These are phyloP conservation scores for Polygonum maritimum DNA, from an alignment of 148 eudicot genomes.

Conservation along the genomic window DNA sequence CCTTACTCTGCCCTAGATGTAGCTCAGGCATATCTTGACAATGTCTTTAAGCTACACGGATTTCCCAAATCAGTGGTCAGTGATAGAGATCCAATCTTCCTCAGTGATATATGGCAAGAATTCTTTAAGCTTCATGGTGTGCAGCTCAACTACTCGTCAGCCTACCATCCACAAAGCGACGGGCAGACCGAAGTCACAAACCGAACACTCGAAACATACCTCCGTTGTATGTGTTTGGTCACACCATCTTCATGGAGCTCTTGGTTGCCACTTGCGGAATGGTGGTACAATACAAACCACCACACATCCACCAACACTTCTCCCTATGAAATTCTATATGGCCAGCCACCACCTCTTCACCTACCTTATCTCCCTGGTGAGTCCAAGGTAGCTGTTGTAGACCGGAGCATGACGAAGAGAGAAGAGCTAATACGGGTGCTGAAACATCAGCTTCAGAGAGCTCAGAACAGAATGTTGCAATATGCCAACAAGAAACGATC, in stretches of 20 bases:
- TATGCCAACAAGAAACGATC: background rate
- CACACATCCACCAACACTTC: background rate
- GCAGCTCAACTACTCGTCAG: background rate
- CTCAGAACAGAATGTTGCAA: background rate
- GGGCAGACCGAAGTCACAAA: background rate
- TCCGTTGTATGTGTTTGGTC: background rate
- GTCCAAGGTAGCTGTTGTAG: background rate
- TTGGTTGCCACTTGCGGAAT: background rate
- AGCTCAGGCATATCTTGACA: background rate
- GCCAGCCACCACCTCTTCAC: background rate
- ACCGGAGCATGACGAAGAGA: background rate
- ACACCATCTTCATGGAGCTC: background rate
- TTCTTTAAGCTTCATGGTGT: background rate
- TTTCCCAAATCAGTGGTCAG: background rate
- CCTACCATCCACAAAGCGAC: conserved; percentile 6
- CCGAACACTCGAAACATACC: background rate
- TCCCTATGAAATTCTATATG: background rate
- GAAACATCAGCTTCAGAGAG: background rate
- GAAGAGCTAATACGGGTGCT: background rate
- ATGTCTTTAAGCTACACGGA: background rate
- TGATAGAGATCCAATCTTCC: background rate
- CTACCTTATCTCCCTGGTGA: background rate
- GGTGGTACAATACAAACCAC: background rate
- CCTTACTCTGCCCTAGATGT: background rate
- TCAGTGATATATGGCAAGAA: background rate